Conservation (phyloP, 345 rosid genomes). For the Aegle marmelos region DNA sequence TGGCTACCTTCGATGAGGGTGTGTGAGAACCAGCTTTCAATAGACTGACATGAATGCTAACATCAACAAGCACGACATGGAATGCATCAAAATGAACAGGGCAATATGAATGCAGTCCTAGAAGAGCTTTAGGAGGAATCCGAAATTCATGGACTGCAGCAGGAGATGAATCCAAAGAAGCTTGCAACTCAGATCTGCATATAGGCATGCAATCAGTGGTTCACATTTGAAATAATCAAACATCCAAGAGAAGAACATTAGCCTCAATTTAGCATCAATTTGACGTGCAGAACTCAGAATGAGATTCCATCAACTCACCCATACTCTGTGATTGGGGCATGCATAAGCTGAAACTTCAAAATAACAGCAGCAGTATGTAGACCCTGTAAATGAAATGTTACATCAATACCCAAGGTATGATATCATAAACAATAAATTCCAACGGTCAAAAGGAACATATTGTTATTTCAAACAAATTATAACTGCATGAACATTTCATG, state of each 20-base stretch:
- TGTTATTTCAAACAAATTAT: not conserved
- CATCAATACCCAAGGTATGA: conserved; percentile 9
- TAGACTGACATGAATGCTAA: conserved; percentile 69
- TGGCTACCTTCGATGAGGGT: conserved; percentile 41
- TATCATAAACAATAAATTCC: not conserved
- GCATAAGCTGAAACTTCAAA: conserved; percentile 90
- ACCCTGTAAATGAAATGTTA: conserved; percentile 40
- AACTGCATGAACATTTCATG: not conserved
- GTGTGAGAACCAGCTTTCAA: conserved; percentile 52
- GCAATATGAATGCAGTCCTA: conserved; percentile 90
- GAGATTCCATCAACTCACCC: conserved; percentile 33
- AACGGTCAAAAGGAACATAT: not conserved
- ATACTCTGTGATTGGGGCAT: conserved; percentile 56
- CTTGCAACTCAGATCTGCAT: conserved; percentile 52
- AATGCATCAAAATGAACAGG: conserved; percentile 86
- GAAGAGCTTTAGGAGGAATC: conserved; percentile 88
- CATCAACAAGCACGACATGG: conserved; percentile 82
- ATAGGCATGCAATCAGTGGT: conserved; percentile 11
- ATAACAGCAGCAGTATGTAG: conserved; percentile 71
- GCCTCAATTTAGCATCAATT: not conserved
- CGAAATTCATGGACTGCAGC: conserved; percentile 84
- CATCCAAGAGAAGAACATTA: not conserved
- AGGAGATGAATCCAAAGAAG: conserved; percentile 51
- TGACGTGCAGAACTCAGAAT: conserved; percentile 12
- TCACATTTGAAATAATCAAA: not conserved